Conservation (phyloP, 768 basidiomycete species). For the Podaxis pistillaris region DNA sequence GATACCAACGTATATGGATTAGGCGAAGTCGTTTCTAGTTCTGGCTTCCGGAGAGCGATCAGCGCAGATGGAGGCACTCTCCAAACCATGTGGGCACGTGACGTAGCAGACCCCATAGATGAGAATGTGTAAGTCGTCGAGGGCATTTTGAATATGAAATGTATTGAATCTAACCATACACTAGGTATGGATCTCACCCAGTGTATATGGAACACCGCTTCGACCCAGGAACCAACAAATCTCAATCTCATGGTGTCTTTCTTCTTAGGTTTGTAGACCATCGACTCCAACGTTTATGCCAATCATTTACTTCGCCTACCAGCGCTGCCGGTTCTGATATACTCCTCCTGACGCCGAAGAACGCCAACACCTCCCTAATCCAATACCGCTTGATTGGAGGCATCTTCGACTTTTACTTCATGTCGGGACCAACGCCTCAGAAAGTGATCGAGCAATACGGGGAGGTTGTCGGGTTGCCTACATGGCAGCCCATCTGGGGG, state of each 20-base stretch:
- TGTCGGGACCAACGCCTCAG: conserved; percentile 57
- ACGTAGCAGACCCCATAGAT: conserved; percentile 60
- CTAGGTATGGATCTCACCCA: conserved; percentile 71
- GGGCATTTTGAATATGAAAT: conserved; percentile 1
- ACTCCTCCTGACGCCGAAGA: conserved; percentile 58
- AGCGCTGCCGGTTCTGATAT: conserved; percentile 73
- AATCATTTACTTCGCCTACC: conserved; percentile 11
- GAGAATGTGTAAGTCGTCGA: conserved; percentile 55
- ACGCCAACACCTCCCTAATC: conserved; percentile 55
- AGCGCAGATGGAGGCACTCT: conserved; percentile 55
- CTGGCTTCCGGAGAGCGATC: conserved; percentile 65
- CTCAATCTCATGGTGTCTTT: conserved; percentile 75
- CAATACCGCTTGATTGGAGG: conserved; percentile 77
- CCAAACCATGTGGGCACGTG: conserved; percentile 69
- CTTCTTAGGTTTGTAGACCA: conserved; percentile 52
- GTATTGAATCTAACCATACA: background rate
- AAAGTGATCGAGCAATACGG: conserved; percentile 74
- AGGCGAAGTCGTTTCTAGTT: conserved; percentile 69
- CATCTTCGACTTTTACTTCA: conserved; percentile 76
- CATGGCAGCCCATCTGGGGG: conserved; percentile 72
- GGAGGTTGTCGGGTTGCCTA: conserved; percentile 61
- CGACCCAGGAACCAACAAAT: conserved; percentile 44
- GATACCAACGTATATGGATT: conserved; percentile 76
- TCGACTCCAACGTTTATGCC: background rate
- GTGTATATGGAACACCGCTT: conserved; percentile 76